phyloP scores from a whole-genome alignment of 495 filamentous ascomycete genomes.

The Penicillium chermesinum region DNA sequence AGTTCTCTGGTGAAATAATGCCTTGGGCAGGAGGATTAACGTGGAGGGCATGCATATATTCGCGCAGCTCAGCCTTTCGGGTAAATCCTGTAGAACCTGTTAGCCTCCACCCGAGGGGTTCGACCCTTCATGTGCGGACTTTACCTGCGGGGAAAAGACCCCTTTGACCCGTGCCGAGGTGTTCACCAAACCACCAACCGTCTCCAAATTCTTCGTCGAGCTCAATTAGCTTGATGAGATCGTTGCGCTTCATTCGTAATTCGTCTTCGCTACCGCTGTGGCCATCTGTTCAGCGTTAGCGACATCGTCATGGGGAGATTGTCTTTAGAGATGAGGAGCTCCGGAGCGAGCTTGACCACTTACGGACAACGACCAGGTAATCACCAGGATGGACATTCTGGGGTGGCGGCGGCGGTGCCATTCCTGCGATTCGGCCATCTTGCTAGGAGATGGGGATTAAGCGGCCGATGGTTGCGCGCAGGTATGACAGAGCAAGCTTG shows the following conservation, averaged over 20 bases:
- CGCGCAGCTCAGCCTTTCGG: conserved; percentile 12
- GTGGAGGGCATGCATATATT: conserved; percentile 7
- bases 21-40: conserved; percentile 5
- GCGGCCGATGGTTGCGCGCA: conserved; percentile 6
- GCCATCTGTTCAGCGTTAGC: conserved; percentile 53
- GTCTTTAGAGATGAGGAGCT: too few relatives aligned
- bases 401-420: conserved; percentile 28
- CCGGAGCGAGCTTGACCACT: conserved; percentile 35
- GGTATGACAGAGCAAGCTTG: conserved; percentile 1
- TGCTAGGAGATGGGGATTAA: conserved; percentile 6
- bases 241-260: conserved; percentile 78
- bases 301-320: conserved; percentile 9
- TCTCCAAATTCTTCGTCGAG: conserved; percentile 97
- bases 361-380: conserved; percentile 72
- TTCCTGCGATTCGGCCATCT: conserved; percentile 33
- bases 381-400: conserved; percentile 56
- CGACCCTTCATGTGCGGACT: not conserved
- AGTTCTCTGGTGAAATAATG: conserved; percentile 9
- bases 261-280: conserved; percentile 91
- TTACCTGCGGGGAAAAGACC: conserved; percentile 89
- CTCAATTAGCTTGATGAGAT: conserved; percentile 87
- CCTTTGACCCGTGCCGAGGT: conserved; percentile 64
- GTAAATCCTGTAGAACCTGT: conserved; percentile 17
- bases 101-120: not conserved
- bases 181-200: conserved; percentile 92